phyloP scores from a whole-genome alignment of 805 yeast species.

The Alloascoidea hylecoeti region DNA sequence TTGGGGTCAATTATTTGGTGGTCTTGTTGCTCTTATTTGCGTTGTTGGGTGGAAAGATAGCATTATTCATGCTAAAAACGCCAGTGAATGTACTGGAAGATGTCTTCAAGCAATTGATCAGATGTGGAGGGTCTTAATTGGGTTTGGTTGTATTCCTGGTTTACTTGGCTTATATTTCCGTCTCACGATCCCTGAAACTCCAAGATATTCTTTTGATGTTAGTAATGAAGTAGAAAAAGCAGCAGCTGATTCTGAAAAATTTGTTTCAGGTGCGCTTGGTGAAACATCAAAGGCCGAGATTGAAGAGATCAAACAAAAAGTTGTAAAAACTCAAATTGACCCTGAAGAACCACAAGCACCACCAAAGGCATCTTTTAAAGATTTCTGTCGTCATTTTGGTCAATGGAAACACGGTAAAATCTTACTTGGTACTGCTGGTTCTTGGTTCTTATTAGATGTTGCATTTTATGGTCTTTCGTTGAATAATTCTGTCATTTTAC shows the following conservation, averaged over 20 bases:
- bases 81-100: slow-evolving; percentile 44
- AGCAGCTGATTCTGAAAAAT: slow-evolving; percentile 40
- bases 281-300: slow-evolving; percentile 32
- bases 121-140: slow-evolving; percentile 88
- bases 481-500: slow-evolving; percentile 66
- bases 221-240: slow-evolving; percentile 40
- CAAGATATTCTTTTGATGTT: slow-evolving; percentile 76
- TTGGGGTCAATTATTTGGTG: slow-evolving; percentile 86
- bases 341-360: slow-evolving; percentile 21
- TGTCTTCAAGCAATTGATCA: slow-evolving; percentile 78
- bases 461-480: slow-evolving; percentile 84
- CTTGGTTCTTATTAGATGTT: slow-evolving; percentile 85
- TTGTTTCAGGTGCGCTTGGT: slow-evolving; percentile 34
- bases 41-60: slow-evolving; percentile 65
- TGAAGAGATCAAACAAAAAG: slow-evolving; percentile 28
- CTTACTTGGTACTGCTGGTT: slow-evolving; percentile 77
- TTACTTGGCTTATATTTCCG: slow-evolving; percentile 68
- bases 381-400: slow-evolving; percentile 58
- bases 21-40: slow-evolving; percentile 66
- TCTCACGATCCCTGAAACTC: slow-evolving; percentile 84
- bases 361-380: slow-evolving; percentile 71
- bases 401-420: slow-evolving; percentile 85
- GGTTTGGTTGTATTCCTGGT: slow-evolving; percentile 89
- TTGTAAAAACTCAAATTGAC: slow-evolving; percentile 19
- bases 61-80: slow-evolving; percentile 35